A percentile compares a stretch with the other conserved stretches of the same genome.
Evolutionary conservation across 73 alveolate genomes (phyloP).

Genomic region (Breviolum minutum): DNA sequence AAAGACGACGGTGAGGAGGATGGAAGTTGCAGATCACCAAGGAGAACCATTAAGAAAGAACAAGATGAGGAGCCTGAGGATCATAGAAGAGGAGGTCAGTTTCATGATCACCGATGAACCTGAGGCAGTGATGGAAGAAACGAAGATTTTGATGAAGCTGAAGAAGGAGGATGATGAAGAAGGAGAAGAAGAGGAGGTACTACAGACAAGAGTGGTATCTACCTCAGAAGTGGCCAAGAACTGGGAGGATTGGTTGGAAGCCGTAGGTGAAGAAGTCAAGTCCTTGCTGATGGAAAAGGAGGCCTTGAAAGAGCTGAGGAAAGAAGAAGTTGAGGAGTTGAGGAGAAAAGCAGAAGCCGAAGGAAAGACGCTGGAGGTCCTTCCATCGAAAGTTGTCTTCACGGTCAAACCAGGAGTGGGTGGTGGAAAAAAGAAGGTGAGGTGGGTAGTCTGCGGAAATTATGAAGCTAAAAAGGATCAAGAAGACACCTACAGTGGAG

Average conservation of each 20-base stretch:
- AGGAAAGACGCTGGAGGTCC: background rate
- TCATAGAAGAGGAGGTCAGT: background rate
- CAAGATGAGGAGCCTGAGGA: background rate
- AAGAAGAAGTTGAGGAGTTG: background rate
- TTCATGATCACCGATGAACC: background rate
- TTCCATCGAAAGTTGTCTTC: background rate
- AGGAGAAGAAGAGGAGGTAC: background rate
- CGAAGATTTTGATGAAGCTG: background rate
- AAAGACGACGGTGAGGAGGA: background rate
- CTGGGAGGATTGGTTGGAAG: background rate
- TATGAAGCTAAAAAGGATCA: background rate
- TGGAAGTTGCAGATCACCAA: background rate
- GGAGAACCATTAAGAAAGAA: background rate
- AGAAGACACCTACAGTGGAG: background rate
- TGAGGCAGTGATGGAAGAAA: background rate
- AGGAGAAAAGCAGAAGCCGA: background rate
- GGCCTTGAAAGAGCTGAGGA: background rate
- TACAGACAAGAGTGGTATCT: background rate
- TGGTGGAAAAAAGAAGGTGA: background rate
- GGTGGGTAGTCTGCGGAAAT: background rate
- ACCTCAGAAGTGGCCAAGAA: background rate
- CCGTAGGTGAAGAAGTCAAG: background rate
- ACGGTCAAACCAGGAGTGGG: background rate
- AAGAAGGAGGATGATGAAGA: background rate
- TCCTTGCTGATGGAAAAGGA: background rate